These are phyloP conservation scores for Favolaschia claudopus DNA, from an alignment of 768 basidiomycete genomes.

Conservation along the genomic window DNA sequence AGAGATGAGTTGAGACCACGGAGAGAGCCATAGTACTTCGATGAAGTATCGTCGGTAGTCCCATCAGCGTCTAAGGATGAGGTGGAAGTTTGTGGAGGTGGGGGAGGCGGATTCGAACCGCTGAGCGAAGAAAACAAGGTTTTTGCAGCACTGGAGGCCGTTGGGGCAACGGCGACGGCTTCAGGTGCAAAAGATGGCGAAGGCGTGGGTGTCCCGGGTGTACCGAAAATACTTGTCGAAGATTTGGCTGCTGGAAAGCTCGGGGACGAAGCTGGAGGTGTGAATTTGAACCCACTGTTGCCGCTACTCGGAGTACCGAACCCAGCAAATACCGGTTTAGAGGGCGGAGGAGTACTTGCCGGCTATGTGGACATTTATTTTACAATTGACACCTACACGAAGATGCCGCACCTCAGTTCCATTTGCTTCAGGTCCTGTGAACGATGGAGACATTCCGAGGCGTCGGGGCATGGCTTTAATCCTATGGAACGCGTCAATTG, in stretches of 20 bases:
- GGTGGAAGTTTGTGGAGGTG: neutral
- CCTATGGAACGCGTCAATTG: conserved; percentile 44
- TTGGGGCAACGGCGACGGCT: conserved; percentile 39
- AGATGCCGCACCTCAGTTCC: no score
- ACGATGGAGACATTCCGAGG: conserved; percentile 26
- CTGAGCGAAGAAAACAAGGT: conserved; percentile 58
- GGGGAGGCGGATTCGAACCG: conserved; percentile 19
- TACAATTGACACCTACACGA: no score
- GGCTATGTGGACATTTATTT: conserved; percentile 1
- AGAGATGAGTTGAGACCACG: conserved; percentile 79
- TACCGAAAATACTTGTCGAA: conserved; percentile 16
- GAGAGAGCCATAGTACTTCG: conserved; percentile 73
- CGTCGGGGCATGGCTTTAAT: conserved; percentile 71
- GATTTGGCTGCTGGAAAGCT: conserved; percentile 23
- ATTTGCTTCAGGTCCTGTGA: no score
- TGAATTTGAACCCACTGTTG: conserved; percentile 49
- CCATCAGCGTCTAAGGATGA: conserved; percentile 33
- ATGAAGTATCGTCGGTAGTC: conserved; percentile 35
- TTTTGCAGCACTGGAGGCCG: conserved; percentile 57
- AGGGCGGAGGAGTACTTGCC: conserved; percentile 37
- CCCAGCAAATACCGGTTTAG: conserved; percentile 63
- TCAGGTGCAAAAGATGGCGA: conserved; percentile 27
- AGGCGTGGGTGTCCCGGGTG: conserved; percentile 20
- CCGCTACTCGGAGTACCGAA: conserved; percentile 48
- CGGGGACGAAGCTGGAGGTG: conserved; percentile 36